phyloP scores from a whole-genome alignment of 2,329 filamentous ascomycete species.

The Ceratocystis smalleyi region DNA sequence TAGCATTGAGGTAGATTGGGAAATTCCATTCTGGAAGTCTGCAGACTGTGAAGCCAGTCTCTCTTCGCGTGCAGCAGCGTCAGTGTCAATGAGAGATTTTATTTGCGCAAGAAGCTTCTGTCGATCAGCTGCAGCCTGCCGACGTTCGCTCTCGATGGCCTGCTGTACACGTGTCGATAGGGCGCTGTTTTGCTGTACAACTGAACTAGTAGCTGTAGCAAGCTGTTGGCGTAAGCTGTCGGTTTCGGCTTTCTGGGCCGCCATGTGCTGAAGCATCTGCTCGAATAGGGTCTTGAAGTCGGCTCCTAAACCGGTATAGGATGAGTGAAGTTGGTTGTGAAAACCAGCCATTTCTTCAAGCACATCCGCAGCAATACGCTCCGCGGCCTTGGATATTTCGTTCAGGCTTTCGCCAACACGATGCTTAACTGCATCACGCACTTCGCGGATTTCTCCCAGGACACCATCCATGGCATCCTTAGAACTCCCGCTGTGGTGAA shows the following conservation, averaged over 20 bases:
- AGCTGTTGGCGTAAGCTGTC: slow-evolving; percentile 13
- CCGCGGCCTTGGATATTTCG: slow-evolving; percentile 10
- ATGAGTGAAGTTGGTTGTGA: slow-evolving; percentile 51
- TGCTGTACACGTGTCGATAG: slow-evolving; percentile 59
- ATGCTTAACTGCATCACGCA: slow-evolving; percentile 70
- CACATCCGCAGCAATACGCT: slow-evolving; percentile 14
- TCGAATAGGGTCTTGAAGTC: slow-evolving; percentile 83
- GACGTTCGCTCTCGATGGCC: slow-evolving; percentile 57
- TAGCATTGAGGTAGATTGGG: slow-evolving; percentile 46
- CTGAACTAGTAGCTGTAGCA: slow-evolving; percentile 2
- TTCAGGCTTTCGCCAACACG: slow-evolving; percentile 12
- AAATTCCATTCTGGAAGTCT: slow-evolving; percentile 8
- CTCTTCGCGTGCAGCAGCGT: slow-evolving; percentile 9
- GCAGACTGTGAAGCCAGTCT: slow-evolving; percentile 10
- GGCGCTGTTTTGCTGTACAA: slow-evolving; percentile 44
- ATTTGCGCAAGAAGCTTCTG: slow-evolving; percentile 51
- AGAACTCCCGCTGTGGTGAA: slow-evolving; percentile 50
- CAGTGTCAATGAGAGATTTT: slow-evolving; percentile 20
- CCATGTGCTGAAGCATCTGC: slow-evolving; percentile 57
- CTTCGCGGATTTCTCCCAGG: slow-evolving; percentile 53
- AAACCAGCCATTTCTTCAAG: slow-evolving; percentile 13
- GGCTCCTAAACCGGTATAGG: slow-evolving; percentile 66
- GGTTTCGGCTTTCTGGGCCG: slow-evolving; percentile 21
- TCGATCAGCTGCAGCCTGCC: slow-evolving; percentile 50
- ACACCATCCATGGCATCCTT: slow-evolving; percentile 82